These are phyloP conservation scores for Aureobasidium sp. DNA, from an alignment of 2,329 filamentous ascomycete species.

Conservation along the genomic window DNA sequence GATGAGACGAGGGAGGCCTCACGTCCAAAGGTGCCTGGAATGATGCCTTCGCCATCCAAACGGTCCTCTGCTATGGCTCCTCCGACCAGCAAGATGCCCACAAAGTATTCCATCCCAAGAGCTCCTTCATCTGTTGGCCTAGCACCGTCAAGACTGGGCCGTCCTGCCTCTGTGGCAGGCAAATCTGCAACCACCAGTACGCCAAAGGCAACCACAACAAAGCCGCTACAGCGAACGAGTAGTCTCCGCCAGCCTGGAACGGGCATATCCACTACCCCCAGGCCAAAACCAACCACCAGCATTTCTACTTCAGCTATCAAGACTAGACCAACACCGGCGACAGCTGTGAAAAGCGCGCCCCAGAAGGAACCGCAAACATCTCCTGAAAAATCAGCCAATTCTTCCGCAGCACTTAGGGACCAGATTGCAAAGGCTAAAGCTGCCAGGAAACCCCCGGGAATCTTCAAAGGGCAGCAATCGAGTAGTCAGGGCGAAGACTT, in stretches of 20 bases:
- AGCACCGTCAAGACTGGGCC: background rate
- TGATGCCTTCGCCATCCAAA: constrained; percentile 28
- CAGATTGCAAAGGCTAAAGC: constrained; percentile 92
- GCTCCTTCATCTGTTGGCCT: background rate
- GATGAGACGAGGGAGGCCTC: constrained; percentile 38
- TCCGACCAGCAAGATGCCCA: constrained; percentile 16
- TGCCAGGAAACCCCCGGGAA: constrained; percentile 34
- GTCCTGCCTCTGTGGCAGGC: background rate
- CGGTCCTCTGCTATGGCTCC: constrained; percentile 26
- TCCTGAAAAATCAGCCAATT: constrained; percentile 26
- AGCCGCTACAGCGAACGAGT: constrained; percentile 3
- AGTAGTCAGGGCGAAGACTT: constrained; percentile 32
- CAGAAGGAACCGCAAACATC: background rate
- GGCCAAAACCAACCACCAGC: background rate
- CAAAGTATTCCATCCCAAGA: background rate
- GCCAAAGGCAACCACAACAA: constrained; percentile 18
- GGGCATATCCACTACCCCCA: background rate
- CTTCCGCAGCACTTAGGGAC: constrained; percentile 73
- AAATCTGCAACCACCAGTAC: background rate
- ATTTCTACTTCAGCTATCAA: background rate
- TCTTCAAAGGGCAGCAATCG: constrained; percentile 7
- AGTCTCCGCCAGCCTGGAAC: constrained; percentile 3
- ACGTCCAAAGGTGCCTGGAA: constrained; percentile 18
- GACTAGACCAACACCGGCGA: background rate
- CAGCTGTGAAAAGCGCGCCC: background rate